Conservation (phyloP, 345 rosid species). For the Clarkia xantiana region DNA sequence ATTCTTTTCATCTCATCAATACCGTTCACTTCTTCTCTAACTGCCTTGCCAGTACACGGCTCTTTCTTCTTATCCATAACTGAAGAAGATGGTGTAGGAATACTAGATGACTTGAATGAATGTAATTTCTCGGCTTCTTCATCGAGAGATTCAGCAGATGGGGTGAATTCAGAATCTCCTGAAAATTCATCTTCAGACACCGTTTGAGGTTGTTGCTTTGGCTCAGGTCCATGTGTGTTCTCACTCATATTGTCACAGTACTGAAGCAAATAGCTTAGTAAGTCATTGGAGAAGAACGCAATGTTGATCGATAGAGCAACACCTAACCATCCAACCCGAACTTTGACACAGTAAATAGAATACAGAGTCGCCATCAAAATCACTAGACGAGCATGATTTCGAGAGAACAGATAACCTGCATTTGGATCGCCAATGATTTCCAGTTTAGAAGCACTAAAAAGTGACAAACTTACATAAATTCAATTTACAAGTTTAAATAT, state of each 20-base stretch:
- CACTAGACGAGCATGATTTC: conserved; percentile 80
- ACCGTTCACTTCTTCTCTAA: conserved; percentile 42
- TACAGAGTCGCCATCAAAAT: conserved; percentile 58
- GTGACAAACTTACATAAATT: no score
- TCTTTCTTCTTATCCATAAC: conserved; percentile 35
- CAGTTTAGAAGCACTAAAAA: no score
- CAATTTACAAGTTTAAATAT: no score
- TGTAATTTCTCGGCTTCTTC: conserved; percentile 51
- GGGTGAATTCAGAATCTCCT: conserved; percentile 38
- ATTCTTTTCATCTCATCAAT: conserved; percentile 81
- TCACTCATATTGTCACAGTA: conserved; percentile 71
- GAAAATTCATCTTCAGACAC: conserved; percentile 55
- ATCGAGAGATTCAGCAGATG: conserved; percentile 28
- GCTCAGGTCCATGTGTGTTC: conserved; percentile 41
- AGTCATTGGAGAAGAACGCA: conserved; percentile 76
- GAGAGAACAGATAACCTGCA: conserved; percentile 88
- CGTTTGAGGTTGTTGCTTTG: conserved; percentile 39
- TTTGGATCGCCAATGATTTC: conserved; percentile 10
- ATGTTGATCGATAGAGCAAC: conserved; percentile 71
- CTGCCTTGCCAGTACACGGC: conserved; percentile 26
- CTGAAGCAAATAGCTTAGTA: conserved; percentile 55
- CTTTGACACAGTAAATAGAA: conserved; percentile 73
- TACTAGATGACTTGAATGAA: conserved; percentile 49
- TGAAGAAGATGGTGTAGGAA: conserved; percentile 36
- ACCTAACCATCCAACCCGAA: conserved; percentile 90